phyloP scores from a whole-genome alignment of 2,329 filamentous ascomycete species.

The Pseudophaeomoniella oleicola region DNA sequence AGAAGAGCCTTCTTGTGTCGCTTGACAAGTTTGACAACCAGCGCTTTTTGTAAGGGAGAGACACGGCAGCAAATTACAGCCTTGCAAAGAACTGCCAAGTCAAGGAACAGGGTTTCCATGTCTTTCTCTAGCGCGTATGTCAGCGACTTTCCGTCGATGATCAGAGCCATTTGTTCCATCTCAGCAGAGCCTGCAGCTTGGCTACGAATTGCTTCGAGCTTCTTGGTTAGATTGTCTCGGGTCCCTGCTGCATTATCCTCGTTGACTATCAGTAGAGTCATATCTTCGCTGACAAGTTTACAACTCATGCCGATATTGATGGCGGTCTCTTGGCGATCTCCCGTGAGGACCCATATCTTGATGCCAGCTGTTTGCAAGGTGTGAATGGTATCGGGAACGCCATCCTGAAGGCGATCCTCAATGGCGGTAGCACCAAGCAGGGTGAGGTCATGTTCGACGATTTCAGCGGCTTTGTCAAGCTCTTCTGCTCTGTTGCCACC shows the following conservation, averaged over 20 bases:
- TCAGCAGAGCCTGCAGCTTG: slow-evolving; percentile 47
- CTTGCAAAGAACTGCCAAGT: slow-evolving; percentile 90
- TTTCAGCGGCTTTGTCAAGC: slow-evolving; percentile 88
- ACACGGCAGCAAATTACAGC: slow-evolving; percentile 91
- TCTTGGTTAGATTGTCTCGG: slow-evolving; percentile 80
- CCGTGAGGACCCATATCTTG: slow-evolving; percentile 96
- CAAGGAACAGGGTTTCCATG: slow-evolving; percentile 82
- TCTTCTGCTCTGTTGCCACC: slow-evolving; percentile 87
- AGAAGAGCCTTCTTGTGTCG: slow-evolving; percentile 83
- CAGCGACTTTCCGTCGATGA: slow-evolving; percentile 93
- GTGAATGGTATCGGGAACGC: slow-evolving; percentile 94
- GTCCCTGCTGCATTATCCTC: slow-evolving; percentile 71
- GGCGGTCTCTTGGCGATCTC: slow-evolving; percentile 93
- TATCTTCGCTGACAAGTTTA: slow-evolving; percentile 95
- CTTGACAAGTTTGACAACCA: slow-evolving; percentile 97
- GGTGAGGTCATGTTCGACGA: slow-evolving; percentile 85
- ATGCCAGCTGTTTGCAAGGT: slow-evolving; percentile 93
- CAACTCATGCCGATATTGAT: slow-evolving; percentile 99
- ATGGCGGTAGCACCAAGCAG: slow-evolving; percentile 92
- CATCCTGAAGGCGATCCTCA: slow-evolving; percentile 91
- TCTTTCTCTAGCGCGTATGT: slow-evolving; percentile 89
- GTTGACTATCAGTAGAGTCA: slow-evolving; percentile 94
- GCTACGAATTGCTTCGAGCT: slow-evolving; percentile 74
- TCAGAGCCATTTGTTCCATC: slow-evolving; percentile 71
- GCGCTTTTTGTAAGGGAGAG: slow-evolving; percentile 87